Evolutionary conservation across 2,329 filamentous ascomycete species (phyloP).

Genomic region (Xylaria sp.): DNA sequence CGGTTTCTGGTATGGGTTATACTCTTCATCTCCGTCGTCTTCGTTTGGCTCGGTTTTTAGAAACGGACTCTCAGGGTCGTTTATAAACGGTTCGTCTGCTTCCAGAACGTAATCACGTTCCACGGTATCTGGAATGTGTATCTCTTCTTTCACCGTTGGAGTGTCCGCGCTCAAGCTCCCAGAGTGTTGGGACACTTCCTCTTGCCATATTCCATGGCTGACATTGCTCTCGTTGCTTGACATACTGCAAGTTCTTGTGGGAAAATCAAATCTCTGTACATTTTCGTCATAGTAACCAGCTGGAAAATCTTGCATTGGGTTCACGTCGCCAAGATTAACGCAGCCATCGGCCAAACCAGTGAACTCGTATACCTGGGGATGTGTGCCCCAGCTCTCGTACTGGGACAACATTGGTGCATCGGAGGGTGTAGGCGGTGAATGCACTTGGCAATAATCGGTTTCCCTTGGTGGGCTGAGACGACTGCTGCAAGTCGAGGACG

Average conservation of each 20-base stretch:
- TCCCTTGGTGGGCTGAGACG: constrained; percentile 53
- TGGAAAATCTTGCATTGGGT: constrained; percentile 47
- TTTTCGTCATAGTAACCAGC: constrained; percentile 46
- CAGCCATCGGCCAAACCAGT: constrained; percentile 47
- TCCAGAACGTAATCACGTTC: constrained; percentile 33
- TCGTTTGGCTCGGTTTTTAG: constrained; percentile 35
- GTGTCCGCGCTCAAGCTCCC: constrained; percentile 45
- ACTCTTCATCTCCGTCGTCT: constrained; percentile 41
- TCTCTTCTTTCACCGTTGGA: constrained; percentile 44
- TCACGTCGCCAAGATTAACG: constrained; percentile 51
- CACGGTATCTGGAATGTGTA: constrained; percentile 35
- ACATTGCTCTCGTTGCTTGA: constrained; percentile 47
- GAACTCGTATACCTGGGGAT: constrained; percentile 46
- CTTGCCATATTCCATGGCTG: constrained; percentile 38
- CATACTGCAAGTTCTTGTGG: constrained; percentile 46
- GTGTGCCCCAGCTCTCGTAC: constrained; percentile 44
- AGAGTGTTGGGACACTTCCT: constrained; percentile 32
- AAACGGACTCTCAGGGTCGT: constrained; percentile 33
- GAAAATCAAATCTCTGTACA: constrained; percentile 40
- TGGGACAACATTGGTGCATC: constrained; percentile 50
- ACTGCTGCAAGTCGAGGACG: constrained; percentile 52
- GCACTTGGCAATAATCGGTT: constrained; percentile 51
- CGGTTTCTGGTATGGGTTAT: constrained; percentile 38
- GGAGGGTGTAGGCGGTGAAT: constrained; percentile 52
- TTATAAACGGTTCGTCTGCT: constrained; percentile 40